These are phyloP conservation scores for Xylaria longipes DNA, from an alignment of 495 filamentous ascomycete species.

Conservation along the genomic window DNA sequence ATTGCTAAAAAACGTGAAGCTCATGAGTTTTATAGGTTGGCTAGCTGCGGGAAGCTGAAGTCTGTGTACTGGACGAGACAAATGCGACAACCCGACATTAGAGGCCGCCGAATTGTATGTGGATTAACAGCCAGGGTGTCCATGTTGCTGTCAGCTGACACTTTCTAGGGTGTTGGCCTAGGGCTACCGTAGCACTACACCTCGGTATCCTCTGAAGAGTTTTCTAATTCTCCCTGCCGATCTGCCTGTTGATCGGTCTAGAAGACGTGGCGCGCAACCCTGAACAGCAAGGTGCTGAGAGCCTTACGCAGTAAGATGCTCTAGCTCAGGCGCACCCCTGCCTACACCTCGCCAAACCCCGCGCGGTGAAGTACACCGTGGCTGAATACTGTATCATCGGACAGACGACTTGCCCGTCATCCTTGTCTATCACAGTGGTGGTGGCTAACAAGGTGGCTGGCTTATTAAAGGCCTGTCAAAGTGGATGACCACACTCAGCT, in stretches of 20 bases:
- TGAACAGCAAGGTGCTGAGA: background rate
- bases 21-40: background rate
- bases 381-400: background rate
- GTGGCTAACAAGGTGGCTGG: too few relatives aligned
- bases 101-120: background rate
- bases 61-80: background rate
- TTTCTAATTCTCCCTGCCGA: background rate
- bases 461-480: too few relatives aligned
- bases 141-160: too few relatives aligned
- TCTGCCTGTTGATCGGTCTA: background rate
- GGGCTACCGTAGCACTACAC: background rate
- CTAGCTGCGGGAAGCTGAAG: background rate
- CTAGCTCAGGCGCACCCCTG: background rate
- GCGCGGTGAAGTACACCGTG: background rate
- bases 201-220: too few relatives aligned
- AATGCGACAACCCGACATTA: background rate
- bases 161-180: background rate
- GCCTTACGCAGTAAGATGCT: background rate
- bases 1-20: background rate
- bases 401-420: too few relatives aligned
- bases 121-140: background rate
- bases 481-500: too few relatives aligned
- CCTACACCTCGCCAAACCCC: background rate
- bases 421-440: too few relatives aligned
- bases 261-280: background rate